phyloP scores from a whole-genome alignment of 306 rosid genomes.

The barrel medic (Medicago truncatula) region DNA sequence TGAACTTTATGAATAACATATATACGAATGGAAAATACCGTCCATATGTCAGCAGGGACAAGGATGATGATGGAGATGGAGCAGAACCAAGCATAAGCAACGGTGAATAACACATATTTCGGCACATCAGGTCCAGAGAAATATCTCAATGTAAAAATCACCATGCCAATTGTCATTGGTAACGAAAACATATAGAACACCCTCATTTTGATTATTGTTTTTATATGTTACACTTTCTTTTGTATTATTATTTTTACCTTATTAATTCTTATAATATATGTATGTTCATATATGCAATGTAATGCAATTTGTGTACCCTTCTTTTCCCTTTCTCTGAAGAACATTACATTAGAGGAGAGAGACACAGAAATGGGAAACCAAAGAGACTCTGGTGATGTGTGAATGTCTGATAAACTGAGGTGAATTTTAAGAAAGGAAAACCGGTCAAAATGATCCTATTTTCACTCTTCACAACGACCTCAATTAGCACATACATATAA shows the following conservation, averaged over 20 bases:
- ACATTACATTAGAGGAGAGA: constrained; percentile 23
- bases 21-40: constrained; percentile 55
- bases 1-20: background rate
- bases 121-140: constrained; percentile 94
- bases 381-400: constrained; percentile 5
- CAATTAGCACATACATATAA: background rate
- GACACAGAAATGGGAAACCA: constrained; percentile 33
- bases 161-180: constrained; percentile 90
- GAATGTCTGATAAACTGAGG: constrained; percentile 34
- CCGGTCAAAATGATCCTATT: constrained; percentile 52
- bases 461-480: constrained; percentile 19
- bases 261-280: background rate
- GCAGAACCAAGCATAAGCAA: constrained; percentile 96
- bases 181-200: constrained; percentile 91
- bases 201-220: constrained; percentile 62
- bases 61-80: constrained; percentile 91
- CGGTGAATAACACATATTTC: constrained; percentile 79
- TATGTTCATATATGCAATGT: background rate
- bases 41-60: constrained; percentile 97
- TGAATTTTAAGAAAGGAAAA: constrained; percentile 45
- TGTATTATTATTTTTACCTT: background rate
- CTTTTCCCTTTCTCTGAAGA: constrained; percentile 43
- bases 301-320: constrained; percentile 8
- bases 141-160: constrained; percentile 73
- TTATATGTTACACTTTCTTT: constrained; percentile 22